Evolutionary conservation across 139 green algal genomes (phyloP), one percentile per base, ranked within the genome.

Genomic region (Coelastrella sp.): DNA sequence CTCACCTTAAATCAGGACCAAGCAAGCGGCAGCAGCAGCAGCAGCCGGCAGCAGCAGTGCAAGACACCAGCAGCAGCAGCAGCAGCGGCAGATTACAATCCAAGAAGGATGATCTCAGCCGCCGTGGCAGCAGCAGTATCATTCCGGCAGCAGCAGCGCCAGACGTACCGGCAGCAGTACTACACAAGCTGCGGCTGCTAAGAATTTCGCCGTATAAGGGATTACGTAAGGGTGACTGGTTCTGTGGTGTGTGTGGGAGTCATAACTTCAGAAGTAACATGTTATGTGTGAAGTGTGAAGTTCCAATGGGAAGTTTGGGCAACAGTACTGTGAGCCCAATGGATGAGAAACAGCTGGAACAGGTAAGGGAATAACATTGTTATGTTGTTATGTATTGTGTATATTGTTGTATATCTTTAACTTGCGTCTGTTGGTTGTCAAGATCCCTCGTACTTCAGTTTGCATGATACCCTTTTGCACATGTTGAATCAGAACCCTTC

Each of bases 111-210:
- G n/a, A 79, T 21, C 23, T 23, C 34, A 59, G 35, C 35, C 35
- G 75, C 30, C 23, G 48, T 9, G 64, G 71, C 53, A 71, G 3
- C 72, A 38, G 43, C 50, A 43, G 30, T 17, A 2, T 30, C 11
- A 53, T 51, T 7, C 35, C 53, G 30, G 53, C 53, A 64, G 7
- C 53, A 64, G 53, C 27, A 64, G 45, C 43, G 11, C 27, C 43
- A 5, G 23, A 79, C 27, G 72, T 41, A 11, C 13, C 72, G 30
- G 21, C 27, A 5, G 72, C 21, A 48, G 25, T 64, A 3, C 32
- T 64, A 3, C 72, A 63, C 72, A 62, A 79, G 27, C 43, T 51
- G 27, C 43, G 72, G 43, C 41, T 79, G 72, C 43, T 79, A 43
- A 37, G 30, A 25, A 30, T 53, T 4, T 41, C 72, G 8, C 72